A percentile compares a stretch with the other conserved stretches of the same genome.
Conservation (phyloP, 2,329 filamentous ascomycete species). For the Gnomoniopsis smithogilvyi region DNA sequence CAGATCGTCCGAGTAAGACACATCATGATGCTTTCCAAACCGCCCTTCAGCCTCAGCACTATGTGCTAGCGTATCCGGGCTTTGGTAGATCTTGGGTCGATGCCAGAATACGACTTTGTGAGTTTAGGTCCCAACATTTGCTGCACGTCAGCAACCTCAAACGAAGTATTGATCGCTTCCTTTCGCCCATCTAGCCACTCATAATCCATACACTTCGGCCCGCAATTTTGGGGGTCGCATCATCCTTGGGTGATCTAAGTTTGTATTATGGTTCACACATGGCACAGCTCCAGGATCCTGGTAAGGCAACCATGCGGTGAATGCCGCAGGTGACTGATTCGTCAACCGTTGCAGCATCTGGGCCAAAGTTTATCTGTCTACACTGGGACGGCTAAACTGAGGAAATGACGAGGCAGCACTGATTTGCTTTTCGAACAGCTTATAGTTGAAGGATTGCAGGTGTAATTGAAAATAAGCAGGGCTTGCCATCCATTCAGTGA, state of each 20-base stretch:
- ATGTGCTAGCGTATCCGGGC: neutral
- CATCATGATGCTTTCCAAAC: neutral
- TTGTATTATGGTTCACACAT: too few species aligned
- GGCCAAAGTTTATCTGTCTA: too few species aligned
- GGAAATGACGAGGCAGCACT: too few species aligned
- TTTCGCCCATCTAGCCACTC: slow-evolving; percentile 1
- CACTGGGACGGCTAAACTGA: too few species aligned
- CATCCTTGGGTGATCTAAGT: too few species aligned
- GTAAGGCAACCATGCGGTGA: too few species aligned
- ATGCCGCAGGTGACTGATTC: too few species aligned
- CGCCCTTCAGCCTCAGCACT: slow-evolving; percentile 2
- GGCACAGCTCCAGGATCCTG: too few species aligned
- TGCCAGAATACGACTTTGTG: neutral
- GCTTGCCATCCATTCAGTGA: too few species aligned
- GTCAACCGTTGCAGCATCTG: too few species aligned
- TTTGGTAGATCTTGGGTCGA: neutral
- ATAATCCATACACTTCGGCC: neutral
- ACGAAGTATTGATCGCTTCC: neutral
- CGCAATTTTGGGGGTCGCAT: neutral
- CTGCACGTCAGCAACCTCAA: neutral
- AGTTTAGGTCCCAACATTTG: neutral
- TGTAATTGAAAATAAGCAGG: neutral
- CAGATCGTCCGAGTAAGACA: neutral
- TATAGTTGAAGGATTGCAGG: neutral
- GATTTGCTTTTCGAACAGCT: too few species aligned